Percentiles rank a stretch among this genome's conserved stretches.
Evolutionary conservation across 2,329 filamentous ascomycete species (phyloP).

Genomic region (Trichoderma sp.): DNA sequence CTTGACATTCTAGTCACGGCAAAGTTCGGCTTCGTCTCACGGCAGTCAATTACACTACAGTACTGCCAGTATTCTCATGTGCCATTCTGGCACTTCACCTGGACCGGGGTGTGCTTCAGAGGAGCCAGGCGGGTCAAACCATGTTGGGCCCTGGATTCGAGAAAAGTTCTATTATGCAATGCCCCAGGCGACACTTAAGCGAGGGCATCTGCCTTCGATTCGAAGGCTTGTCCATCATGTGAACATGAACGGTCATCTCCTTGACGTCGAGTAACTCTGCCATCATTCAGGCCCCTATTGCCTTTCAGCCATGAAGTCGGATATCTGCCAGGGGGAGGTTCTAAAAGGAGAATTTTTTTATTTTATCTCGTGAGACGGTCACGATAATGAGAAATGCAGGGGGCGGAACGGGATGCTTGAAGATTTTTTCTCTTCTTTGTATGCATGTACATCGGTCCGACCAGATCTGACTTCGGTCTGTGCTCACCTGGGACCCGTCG

Average conservation of each 20-base stretch:
- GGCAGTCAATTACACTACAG: neutral
- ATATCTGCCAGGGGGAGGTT: neutral
- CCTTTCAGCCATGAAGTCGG: neutral
- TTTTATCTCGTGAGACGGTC: neutral
- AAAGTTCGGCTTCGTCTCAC: neutral
- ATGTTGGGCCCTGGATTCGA: slow-evolving; percentile 3
- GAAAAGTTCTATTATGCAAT: slow-evolving; percentile 4
- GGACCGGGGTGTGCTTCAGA: neutral
- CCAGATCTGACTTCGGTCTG: slow-evolving; percentile 1
- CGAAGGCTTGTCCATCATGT: neutral
- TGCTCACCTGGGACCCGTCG: neutral
- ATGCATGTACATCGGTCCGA: neutral
- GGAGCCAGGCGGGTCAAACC: neutral
- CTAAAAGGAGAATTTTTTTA: neutral
- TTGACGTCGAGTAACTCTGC: neutral
- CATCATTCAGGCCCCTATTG: neutral
- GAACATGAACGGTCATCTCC: slow-evolving; percentile 5
- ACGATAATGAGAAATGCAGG: neutral
- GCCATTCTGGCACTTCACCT: neutral
- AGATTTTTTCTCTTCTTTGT: neutral
- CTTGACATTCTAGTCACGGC: neutral
- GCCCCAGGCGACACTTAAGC: neutral
- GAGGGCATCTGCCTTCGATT: neutral
- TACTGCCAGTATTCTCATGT: neutral
- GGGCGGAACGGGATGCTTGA: neutral